Conservation (phyloP, 768 basidiomycete species). For the Amanita molliuscula region DNA sequence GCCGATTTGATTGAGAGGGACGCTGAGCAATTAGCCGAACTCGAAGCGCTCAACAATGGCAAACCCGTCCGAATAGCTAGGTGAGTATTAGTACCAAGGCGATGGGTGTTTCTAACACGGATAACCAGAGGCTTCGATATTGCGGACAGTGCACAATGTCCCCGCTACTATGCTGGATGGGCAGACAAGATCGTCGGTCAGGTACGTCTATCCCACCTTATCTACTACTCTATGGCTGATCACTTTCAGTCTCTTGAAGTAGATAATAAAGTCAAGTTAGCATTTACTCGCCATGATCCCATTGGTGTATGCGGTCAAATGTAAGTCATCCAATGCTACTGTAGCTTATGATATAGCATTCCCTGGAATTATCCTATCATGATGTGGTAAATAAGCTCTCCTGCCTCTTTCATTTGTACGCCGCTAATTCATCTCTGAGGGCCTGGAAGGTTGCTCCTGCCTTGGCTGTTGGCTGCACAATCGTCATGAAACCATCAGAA, state of each 20-base stretch:
- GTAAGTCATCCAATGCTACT: conserved; percentile 26
- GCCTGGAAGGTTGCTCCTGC: conserved; percentile 93
- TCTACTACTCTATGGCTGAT: neutral
- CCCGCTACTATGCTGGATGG: conserved; percentile 93
- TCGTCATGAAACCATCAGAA: conserved; percentile 94
- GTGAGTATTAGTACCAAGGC: conserved; percentile 10
- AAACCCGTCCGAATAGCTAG: conserved; percentile 62
- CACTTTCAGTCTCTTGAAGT: conserved; percentile 58
- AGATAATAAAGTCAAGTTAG: conserved; percentile 70
- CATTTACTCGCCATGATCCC: conserved; percentile 82
- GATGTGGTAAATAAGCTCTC: conserved; percentile 47
- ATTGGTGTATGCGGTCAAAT: conserved; percentile 95
- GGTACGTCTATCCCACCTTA: conserved; percentile 22
- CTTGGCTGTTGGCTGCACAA: conserved; percentile 83
- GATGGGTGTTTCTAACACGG: conserved; percentile 2
- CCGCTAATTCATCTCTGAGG: conserved; percentile 24
- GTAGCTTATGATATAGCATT: conserved; percentile 35
- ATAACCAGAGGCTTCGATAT: conserved; percentile 65
- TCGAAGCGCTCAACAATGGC: conserved; percentile 85
- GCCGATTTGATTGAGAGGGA: conserved; percentile 88
- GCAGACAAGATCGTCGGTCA: conserved; percentile 90
- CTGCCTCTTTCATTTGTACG: neutral
- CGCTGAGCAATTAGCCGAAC: conserved; percentile 68
- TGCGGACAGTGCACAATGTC: conserved; percentile 63
- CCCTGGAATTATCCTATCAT: conserved; percentile 92